Conservation (phyloP, 129 eudicot species). For the Centrapalus pauciflorus region DNA sequence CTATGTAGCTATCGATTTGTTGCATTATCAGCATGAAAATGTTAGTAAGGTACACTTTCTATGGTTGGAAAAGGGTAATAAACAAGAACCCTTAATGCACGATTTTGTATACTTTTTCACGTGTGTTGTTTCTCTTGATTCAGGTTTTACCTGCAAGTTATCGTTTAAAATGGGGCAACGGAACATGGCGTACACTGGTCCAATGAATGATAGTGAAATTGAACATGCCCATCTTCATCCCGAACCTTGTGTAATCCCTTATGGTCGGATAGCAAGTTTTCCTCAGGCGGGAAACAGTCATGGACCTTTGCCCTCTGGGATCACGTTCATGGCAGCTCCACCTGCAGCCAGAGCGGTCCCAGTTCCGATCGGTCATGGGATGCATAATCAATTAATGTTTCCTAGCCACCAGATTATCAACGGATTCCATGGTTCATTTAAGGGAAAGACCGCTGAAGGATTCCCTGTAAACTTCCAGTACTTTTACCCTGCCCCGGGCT, state of each 20-base stretch:
- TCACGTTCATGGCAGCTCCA: constrained; percentile 38
- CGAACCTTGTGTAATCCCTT: constrained; percentile 46
- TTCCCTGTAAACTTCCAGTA: constrained; percentile 36
- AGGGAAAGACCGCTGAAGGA: constrained; percentile 66
- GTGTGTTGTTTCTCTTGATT: not conserved
- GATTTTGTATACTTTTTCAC: not conserved
- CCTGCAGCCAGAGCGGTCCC: constrained; percentile 49
- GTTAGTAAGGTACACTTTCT: no score
- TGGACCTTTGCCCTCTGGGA: constrained; percentile 13
- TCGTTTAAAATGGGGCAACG: constrained; percentile 60
- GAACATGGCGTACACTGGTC: constrained; percentile 54
- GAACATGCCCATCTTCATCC: constrained; percentile 55
- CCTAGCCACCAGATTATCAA: constrained; percentile 47
- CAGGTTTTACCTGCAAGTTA: constrained; percentile 35
- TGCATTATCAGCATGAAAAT: no score
- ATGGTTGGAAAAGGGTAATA: not conserved
- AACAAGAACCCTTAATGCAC: not conserved
- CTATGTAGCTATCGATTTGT: no score
- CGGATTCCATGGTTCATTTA: constrained; percentile 38
- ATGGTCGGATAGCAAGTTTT: constrained; percentile 38
- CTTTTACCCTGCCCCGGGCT: constrained; percentile 41
- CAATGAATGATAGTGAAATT: constrained; percentile 43
- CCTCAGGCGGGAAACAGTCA: constrained; percentile 33
- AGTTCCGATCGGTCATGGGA: constrained; percentile 35
- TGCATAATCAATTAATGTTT: constrained; percentile 42